A percentile compares a stretch with the other conserved stretches of the same genome.
Evolutionary conservation across 495 filamentous ascomycete genomes (phyloP).

Genomic region (Xylaria flabelliformis): DNA sequence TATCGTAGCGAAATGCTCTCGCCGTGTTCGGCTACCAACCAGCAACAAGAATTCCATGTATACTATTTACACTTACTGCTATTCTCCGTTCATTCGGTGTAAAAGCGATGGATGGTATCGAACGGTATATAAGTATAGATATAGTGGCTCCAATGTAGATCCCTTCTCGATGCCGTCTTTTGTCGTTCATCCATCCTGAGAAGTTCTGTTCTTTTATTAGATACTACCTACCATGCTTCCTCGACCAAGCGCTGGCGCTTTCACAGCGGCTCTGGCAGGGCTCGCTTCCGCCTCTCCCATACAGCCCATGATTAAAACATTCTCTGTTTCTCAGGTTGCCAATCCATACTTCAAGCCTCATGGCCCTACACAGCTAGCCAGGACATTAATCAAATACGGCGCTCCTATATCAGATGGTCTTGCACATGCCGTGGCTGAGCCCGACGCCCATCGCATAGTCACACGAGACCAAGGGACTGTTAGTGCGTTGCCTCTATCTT

Average conservation of each 20-base stretch:
- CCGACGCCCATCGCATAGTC: constrained; percentile 27
- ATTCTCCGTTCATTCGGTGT: background rate
- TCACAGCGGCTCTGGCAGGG: constrained; percentile 34
- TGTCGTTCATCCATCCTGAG: background rate
- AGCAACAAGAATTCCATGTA: background rate
- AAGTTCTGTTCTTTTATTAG: background rate
- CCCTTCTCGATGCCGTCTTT: background rate
- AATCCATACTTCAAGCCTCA: constrained; percentile 53
- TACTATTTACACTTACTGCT: background rate
- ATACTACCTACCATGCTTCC: constrained; percentile 30
- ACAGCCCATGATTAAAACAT: constrained; percentile 31
- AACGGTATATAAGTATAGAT: constrained; percentile 1
- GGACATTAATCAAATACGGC: constrained; percentile 64
- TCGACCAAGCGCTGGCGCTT: constrained; percentile 28
- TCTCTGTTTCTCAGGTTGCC: constrained; percentile 38
- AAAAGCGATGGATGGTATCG: background rate
- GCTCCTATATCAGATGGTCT: constrained; percentile 44
- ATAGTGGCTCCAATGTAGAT: background rate
- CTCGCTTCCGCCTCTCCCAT: constrained; percentile 32
- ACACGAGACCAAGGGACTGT: constrained; percentile 48
- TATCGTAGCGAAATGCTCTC: background rate
- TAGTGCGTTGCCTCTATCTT: constrained; percentile 58
- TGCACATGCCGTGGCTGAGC: constrained; percentile 40
- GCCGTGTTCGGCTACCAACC: background rate
- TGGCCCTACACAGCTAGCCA: constrained; percentile 60